These are phyloP conservation scores for Dactylellina leptospora DNA, from an alignment of 2,329 filamentous ascomycete genomes.

Conservation along the genomic window DNA sequence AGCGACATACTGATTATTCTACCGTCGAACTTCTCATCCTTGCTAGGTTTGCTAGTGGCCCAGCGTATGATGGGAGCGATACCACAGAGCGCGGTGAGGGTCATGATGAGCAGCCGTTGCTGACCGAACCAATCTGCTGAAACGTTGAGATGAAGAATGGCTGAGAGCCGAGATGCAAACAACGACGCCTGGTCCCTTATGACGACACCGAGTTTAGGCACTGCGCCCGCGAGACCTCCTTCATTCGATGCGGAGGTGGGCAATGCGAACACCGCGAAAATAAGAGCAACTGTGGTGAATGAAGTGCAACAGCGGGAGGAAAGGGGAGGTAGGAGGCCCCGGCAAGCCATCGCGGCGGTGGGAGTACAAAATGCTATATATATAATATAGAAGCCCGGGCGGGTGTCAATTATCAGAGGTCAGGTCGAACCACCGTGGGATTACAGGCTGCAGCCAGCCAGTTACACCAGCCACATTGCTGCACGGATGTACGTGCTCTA, in stretches of 20 bases:
- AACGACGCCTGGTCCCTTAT: conserved; percentile 33
- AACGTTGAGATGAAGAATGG: conserved; percentile 12
- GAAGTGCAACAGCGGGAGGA: not conserved
- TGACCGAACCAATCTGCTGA: conserved; percentile 27
- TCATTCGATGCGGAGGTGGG: conserved; percentile 37
- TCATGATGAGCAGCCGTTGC: conserved; percentile 42
- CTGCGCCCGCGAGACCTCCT: conserved; percentile 14
- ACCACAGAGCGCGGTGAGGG: conserved; percentile 35
- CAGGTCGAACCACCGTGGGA: conserved; percentile 10
- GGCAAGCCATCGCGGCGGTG: conserved; percentile 17
- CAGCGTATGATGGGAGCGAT: conserved; percentile 45
- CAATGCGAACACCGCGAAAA: conserved; percentile 34
- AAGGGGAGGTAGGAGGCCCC: conserved; percentile 1
- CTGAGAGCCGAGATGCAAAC: conserved; percentile 15
- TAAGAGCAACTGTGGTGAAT: not conserved
- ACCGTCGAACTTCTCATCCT: conserved; percentile 37
- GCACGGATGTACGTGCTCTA: conserved; percentile 44
- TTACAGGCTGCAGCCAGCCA: conserved; percentile 34
- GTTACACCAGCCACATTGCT: conserved; percentile 52
- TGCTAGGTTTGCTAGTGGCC: conserved; percentile 24
- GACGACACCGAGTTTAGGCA: conserved; percentile 37
- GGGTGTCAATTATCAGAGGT: too few species aligned
- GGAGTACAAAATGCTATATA: conserved; percentile 14
- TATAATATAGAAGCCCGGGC: not conserved
- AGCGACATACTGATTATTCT: conserved; percentile 45